Conservation (phyloP, 2,329 filamentous ascomycete species). For the Dryadomyces quercus-mongolicae region DNA sequence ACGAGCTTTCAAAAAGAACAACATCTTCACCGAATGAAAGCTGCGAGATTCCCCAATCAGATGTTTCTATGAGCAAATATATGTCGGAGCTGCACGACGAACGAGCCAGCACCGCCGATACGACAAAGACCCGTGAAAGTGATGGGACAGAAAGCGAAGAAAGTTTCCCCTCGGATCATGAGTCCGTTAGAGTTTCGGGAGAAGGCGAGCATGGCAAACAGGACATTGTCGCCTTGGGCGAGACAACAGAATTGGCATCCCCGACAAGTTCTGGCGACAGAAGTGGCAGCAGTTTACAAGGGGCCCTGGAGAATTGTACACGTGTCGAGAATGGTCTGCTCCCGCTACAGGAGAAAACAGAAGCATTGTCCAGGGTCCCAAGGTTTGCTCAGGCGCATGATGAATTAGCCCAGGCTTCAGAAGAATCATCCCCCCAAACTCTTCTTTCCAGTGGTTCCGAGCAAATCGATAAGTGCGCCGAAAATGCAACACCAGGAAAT, state of each 20-base stretch:
- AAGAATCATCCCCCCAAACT: too few species aligned
- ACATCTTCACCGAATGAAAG: background rate
- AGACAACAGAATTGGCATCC: too few species aligned
- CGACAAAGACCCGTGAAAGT: background rate
- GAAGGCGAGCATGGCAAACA: too few species aligned
- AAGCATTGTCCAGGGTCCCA: constrained; percentile 27
- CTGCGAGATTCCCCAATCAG: background rate
- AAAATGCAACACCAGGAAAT: too few species aligned
- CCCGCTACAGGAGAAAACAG: constrained; percentile 18
- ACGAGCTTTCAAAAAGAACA: background rate
- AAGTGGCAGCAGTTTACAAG: too few species aligned
- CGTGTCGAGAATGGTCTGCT: background rate
- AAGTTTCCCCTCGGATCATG: background rate
- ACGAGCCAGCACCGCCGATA: background rate
- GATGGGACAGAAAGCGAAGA: background rate
- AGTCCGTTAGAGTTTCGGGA: too few species aligned
- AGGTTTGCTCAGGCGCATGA: constrained; percentile 39
- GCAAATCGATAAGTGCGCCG: too few species aligned
- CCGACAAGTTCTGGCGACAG: too few species aligned
- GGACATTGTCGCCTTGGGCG: too few species aligned
- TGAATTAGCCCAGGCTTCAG: constrained; percentile 15
- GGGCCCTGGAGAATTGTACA: too few species aligned
- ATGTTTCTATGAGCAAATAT: background rate
- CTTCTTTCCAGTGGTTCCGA: too few species aligned
- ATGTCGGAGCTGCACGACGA: background rate